Evolutionary conservation across 768 basidiomycete species (phyloP).

Genomic region (Lentinula sp.): DNA sequence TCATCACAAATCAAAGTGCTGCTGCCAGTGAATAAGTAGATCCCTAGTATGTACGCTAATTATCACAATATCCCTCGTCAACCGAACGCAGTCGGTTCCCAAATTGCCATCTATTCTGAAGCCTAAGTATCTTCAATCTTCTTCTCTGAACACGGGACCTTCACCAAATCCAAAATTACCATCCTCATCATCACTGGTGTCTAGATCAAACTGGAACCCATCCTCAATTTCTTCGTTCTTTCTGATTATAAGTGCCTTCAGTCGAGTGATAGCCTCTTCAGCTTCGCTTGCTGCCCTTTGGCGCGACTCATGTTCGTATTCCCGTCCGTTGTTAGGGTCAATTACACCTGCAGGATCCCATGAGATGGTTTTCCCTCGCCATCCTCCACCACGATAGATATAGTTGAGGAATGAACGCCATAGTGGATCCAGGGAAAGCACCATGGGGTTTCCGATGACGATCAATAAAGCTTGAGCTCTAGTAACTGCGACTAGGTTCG

Average conservation of each 20-base stretch:
- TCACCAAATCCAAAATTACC: slow-evolving; percentile 8
- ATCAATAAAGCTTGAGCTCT: slow-evolving; percentile 55
- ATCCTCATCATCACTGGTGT: slow-evolving; percentile 10
- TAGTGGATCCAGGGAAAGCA: slow-evolving; percentile 55
- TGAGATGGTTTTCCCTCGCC: slow-evolving; percentile 41
- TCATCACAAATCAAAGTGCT: too few relatives aligned
- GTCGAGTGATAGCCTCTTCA: slow-evolving; percentile 14
- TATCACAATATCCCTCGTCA: too few relatives aligned
- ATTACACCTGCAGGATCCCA: slow-evolving; percentile 43
- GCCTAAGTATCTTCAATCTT: slow-evolving; percentile 7
- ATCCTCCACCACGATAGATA: slow-evolving; percentile 45
- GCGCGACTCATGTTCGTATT: slow-evolving; percentile 10
- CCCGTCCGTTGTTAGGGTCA: neutral
- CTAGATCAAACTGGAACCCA: slow-evolving; percentile 12
- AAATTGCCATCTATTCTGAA: too few relatives aligned
- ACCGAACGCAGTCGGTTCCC: too few relatives aligned
- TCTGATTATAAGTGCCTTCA: slow-evolving; percentile 13
- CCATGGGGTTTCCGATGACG: slow-evolving; percentile 52
- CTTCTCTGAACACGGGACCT: slow-evolving; percentile 11
- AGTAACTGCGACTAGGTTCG: slow-evolving; percentile 43
- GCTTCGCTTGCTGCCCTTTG: slow-evolving; percentile 13
- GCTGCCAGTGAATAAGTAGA: too few relatives aligned
- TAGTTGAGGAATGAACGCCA: slow-evolving; percentile 61
- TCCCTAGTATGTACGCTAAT: too few relatives aligned
- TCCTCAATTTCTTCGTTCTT: slow-evolving; percentile 14